Conservation (phyloP, 768 basidiomycete genomes). For the Tricholoma terreum region DNA sequence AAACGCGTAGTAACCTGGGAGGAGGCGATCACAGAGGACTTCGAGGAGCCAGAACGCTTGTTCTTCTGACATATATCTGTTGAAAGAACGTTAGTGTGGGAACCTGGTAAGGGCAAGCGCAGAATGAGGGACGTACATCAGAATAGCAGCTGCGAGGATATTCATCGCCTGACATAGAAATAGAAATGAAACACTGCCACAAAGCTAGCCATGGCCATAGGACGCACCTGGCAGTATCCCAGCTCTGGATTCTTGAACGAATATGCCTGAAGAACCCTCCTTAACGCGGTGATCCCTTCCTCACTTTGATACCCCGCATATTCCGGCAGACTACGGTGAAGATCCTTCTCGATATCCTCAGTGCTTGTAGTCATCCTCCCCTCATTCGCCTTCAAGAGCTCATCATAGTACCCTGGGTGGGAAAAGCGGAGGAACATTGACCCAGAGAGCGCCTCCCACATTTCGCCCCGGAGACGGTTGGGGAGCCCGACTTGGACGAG, state of each 20-base stretch:
- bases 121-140: constrained; percentile 56
- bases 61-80: constrained; percentile 97
- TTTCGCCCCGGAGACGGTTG: constrained; percentile 90
- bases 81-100: constrained; percentile 8
- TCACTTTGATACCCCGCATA: constrained; percentile 94
- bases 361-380: constrained; percentile 85
- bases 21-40: constrained; percentile 88
- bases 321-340: constrained; percentile 94
- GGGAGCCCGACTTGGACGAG: constrained; percentile 96
- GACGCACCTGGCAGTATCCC: constrained; percentile 85
- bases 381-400: constrained; percentile 69
- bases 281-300: constrained; percentile 78
- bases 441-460: constrained; percentile 97
- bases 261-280: constrained; percentile 92
- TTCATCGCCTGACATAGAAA: constrained; percentile 80
- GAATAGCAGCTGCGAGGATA: constrained; percentile 91
- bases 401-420: constrained; percentile 79
- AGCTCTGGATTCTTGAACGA: constrained; percentile 92
- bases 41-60: constrained; percentile 97
- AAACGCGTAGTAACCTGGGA: constrained; percentile 97
- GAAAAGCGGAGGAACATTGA: constrained; percentile 87
- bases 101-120: neutral
- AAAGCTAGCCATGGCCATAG: neutral
- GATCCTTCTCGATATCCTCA: constrained; percentile 98
- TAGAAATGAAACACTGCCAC: neutral